A percentile compares a stretch with the other conserved stretches of the same genome.
phyloP scores from a whole-genome alignment of 352 stramenopile species.

The Globisporangium cederbergense region DNA sequence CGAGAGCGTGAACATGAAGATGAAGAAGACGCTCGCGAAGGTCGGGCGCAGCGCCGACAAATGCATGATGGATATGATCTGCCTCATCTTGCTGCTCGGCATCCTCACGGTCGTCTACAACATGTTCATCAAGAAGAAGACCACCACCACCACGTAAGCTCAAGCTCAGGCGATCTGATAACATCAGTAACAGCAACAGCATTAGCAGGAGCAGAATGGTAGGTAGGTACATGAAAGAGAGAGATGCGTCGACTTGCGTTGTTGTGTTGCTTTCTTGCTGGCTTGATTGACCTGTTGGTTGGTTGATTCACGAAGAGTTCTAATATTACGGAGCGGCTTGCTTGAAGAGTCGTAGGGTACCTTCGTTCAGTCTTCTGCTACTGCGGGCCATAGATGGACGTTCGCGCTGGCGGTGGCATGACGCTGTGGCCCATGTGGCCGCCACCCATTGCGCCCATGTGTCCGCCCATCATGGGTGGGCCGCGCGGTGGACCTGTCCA shows the following conservation, averaged over 20 bases:
- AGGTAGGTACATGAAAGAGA: not conserved
- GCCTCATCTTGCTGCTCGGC: constrained; percentile 78
- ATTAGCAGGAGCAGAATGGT: not conserved
- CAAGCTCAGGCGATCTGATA: not conserved
- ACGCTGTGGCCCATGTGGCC: constrained; percentile 22
- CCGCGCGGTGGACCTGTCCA: constrained; percentile 45
- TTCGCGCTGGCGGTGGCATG: constrained; percentile 39
- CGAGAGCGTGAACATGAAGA: constrained; percentile 82
- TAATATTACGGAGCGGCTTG: constrained; percentile 9
- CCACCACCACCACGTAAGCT: not conserved
- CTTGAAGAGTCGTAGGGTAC: not conserved
- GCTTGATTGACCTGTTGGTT: not conserved
- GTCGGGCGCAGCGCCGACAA: constrained; percentile 75
- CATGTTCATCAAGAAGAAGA: constrained; percentile 84
- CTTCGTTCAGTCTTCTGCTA: not conserved
- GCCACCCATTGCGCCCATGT: constrained; percentile 13
- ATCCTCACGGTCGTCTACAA: constrained; percentile 86
- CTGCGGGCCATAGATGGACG: constrained; percentile 76
- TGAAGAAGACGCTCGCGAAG: constrained; percentile 78
- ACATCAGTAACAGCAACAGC: not conserved
- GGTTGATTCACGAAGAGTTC: constrained; percentile 2
- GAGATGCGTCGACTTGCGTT: not conserved
- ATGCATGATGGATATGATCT: constrained; percentile 91
- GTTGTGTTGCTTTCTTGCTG: not conserved
- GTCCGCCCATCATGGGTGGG: constrained; percentile 16